A percentile compares a stretch with the other conserved stretches of the same genome.
These are phyloP conservation scores for Magnusiomyces suaveolens DNA, from an alignment of 1,139 yeast species.

Conservation along the genomic window DNA sequence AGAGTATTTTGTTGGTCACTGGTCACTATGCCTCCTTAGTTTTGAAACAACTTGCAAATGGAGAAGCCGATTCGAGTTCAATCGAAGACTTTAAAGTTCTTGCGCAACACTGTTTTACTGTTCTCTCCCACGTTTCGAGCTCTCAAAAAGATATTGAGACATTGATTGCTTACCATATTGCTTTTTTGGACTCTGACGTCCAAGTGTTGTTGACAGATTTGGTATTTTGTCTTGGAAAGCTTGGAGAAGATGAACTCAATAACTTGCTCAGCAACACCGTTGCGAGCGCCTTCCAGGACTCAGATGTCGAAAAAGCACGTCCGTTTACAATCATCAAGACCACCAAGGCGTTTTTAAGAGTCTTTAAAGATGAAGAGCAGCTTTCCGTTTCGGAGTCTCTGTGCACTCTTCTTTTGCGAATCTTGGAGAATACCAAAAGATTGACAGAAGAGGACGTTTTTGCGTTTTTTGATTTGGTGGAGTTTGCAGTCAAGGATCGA, in stretches of 20 bases:
- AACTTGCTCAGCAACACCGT: conserved; percentile 2
- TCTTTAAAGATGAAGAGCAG: conserved; percentile 3
- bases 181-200: conserved; percentile 7
- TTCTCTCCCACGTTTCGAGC: not conserved
- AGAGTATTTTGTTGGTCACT: not conserved
- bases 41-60: not conserved
- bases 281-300: not conserved
- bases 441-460: conserved; percentile 21
- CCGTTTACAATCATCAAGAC: conserved; percentile 8
- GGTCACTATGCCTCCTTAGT: not conserved
- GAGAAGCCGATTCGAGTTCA: not conserved
- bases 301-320: not conserved
- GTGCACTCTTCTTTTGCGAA: not conserved
- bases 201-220: not conserved
- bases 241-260: conserved; percentile 7
- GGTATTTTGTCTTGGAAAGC: not conserved
- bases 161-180: conserved; percentile 7
- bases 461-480: conserved; percentile 28
- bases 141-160: conserved; percentile 7
- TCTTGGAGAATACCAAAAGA: conserved; percentile 13
- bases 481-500: conserved; percentile 38
- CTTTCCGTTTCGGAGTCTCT: not conserved
- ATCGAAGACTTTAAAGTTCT: not conserved
- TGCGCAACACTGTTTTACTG: conserved; percentile 1
- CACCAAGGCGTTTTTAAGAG: conserved; percentile 1